These are phyloP conservation scores for Tolypocladium cylindrosporum DNA, from an alignment of 2,329 filamentous ascomycete genomes.

Conservation along the genomic window DNA sequence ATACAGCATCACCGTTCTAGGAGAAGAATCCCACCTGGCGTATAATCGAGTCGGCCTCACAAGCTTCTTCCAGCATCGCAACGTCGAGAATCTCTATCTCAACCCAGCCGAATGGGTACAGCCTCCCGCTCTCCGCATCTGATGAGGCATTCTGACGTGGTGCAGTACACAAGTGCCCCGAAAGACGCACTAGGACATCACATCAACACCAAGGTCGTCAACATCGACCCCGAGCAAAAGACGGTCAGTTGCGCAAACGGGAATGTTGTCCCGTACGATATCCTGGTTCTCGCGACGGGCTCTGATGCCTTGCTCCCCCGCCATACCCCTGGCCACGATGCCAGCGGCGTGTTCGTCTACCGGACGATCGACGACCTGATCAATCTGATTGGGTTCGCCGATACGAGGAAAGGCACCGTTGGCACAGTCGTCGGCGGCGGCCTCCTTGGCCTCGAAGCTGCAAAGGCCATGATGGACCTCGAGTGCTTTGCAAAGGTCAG, in stretches of 20 bases:
- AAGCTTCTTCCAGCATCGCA: slow-evolving; percentile 77
- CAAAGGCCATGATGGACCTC: slow-evolving; percentile 85
- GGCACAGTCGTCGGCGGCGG: slow-evolving; percentile 79
- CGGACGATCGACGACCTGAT: slow-evolving; percentile 75
- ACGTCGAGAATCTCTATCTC: slow-evolving; percentile 79
- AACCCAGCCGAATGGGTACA: slow-evolving; percentile 73
- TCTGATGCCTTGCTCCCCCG: slow-evolving; percentile 68
- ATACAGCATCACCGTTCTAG: slow-evolving; percentile 76
- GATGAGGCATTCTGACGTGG: too few relatives aligned
- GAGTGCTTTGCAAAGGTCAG: slow-evolving; percentile 64
- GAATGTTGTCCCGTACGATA: slow-evolving; percentile 62
- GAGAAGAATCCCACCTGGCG: slow-evolving; percentile 77
- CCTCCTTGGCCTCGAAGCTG: slow-evolving; percentile 76
- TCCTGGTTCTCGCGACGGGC: slow-evolving; percentile 75
- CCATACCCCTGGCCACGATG: slow-evolving; percentile 67
- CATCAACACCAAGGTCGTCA: slow-evolving; percentile 60
- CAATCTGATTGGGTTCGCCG: slow-evolving; percentile 64
- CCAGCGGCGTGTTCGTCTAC: slow-evolving; percentile 81
- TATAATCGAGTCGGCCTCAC: slow-evolving; percentile 89
- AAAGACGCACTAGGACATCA: slow-evolving; percentile 64
- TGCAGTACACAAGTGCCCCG: slow-evolving; percentile 55
- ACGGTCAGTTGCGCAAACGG: slow-evolving; percentile 61
- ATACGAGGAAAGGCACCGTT: slow-evolving; percentile 53
- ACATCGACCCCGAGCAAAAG: slow-evolving; percentile 54
- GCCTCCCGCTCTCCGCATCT: background rate